phyloP scores from a whole-genome alignment of 257 asterid species.

The Thymus quinquecostatus region DNA sequence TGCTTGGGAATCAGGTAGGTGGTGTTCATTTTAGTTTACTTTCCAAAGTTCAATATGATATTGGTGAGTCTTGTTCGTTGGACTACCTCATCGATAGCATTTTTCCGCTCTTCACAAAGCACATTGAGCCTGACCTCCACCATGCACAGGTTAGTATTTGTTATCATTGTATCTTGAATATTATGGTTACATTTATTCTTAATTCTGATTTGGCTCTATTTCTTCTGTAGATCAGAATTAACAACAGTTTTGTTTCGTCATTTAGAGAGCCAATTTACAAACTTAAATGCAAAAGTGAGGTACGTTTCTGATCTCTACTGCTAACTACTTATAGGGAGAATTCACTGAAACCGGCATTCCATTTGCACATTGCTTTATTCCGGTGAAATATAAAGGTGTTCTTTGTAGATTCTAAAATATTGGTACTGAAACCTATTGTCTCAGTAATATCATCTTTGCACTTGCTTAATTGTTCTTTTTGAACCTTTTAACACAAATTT shows the following conservation, averaged over 20 bases:
- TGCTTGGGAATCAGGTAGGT: constrained; percentile 75
- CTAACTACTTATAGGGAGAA: constrained; percentile 13
- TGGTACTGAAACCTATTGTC: constrained; percentile 4
- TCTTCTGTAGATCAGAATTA: constrained; percentile 89
- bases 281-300: constrained; percentile 96
- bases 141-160: constrained; percentile 86
- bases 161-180: constrained; percentile 28
- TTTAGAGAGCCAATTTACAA: constrained; percentile 99
- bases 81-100: constrained; percentile 99
- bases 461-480: constrained; percentile 2
- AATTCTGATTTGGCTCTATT: constrained; percentile 42
- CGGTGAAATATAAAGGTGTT: constrained; percentile 3
- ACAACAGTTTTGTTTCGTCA: constrained; percentile 98
- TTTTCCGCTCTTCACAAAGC: constrained; percentile 95
- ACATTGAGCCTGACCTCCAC: constrained; percentile 98
- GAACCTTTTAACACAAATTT: constrained; percentile 28
- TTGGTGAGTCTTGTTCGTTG: constrained; percentile 96
- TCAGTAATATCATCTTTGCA: neutral
- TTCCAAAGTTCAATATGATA: constrained; percentile 97
- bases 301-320: constrained; percentile 35
- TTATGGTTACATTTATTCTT: constrained; percentile 31
- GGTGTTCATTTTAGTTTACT: constrained; percentile 99
- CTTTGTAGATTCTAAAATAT: neutral
- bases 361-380: constrained; percentile 8
- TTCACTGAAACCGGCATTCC: constrained; percentile 10